These are phyloP conservation scores for Oryza coarctata DNA, from an alignment of 176 grass and related monocot genomes.

Conservation along the genomic window DNA sequence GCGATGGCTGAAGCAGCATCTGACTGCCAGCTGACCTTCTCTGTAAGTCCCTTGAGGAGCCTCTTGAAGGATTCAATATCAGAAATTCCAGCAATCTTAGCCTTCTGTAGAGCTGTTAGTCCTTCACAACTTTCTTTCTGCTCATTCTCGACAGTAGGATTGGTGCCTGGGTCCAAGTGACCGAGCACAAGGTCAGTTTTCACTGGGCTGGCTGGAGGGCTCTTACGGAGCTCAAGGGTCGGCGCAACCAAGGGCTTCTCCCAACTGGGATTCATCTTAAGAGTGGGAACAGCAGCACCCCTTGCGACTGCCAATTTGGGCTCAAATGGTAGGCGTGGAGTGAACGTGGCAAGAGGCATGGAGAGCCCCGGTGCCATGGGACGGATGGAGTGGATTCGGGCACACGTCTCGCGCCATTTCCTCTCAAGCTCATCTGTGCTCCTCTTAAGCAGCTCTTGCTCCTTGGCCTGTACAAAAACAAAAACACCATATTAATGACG, in stretches of 20 bases:
- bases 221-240: slow-evolving; percentile 40
- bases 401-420: slow-evolving; percentile 71
- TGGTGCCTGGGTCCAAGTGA: not conserved
- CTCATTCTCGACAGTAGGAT: slow-evolving; percentile 42
- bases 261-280: slow-evolving; percentile 48
- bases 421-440: slow-evolving; percentile 63
- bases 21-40: slow-evolving; percentile 85
- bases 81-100: slow-evolving; percentile 69
- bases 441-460: slow-evolving; percentile 66
- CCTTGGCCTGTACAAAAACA: slow-evolving; percentile 52
- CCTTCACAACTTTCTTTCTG: slow-evolving; percentile 41
- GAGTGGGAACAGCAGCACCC: slow-evolving; percentile 35
- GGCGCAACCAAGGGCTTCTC: slow-evolving; percentile 38
- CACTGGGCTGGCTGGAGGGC: slow-evolving; percentile 67
- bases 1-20: slow-evolving; percentile 85
- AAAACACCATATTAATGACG: slow-evolving; percentile 15
- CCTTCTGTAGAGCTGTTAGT: slow-evolving; percentile 62
- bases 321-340: slow-evolving; percentile 19
- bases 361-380: slow-evolving; percentile 41
- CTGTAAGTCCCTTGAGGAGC: slow-evolving; percentile 74
- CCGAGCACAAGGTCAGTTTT: slow-evolving; percentile 88
- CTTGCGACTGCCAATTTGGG: slow-evolving; percentile 44
- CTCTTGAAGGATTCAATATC: slow-evolving; percentile 93
- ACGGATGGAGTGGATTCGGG: slow-evolving; percentile 40
- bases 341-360: slow-evolving; percentile 20